These are phyloP conservation scores for Bipolaris bicolor DNA, from an alignment of 2,329 filamentous ascomycete genomes.

Conservation along the genomic window DNA sequence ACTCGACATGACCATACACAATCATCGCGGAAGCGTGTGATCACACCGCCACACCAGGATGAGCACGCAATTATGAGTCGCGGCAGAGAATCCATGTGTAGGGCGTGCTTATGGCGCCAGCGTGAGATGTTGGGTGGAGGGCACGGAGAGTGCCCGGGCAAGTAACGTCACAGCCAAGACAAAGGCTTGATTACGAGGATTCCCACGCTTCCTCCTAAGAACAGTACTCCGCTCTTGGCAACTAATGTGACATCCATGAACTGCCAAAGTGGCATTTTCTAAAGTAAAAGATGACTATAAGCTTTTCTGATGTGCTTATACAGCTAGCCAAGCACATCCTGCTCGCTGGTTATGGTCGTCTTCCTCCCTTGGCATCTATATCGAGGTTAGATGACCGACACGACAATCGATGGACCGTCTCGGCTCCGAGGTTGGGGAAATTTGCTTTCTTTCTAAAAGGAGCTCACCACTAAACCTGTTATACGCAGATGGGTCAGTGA, in stretches of 20 bases:
- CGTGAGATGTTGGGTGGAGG: constrained; percentile 3
- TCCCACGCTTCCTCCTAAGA: background rate
- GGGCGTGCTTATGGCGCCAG: background rate
- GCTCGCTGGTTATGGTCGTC: background rate
- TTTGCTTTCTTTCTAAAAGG: background rate
- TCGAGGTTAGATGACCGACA: background rate
- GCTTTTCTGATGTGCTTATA: background rate
- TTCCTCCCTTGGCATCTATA: background rate
- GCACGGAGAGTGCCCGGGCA: background rate
- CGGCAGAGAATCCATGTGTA: background rate
- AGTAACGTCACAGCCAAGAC: constrained; percentile 11
- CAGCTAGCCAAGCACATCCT: constrained; percentile 1
- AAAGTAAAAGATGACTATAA: background rate
- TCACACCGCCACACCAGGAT: background rate
- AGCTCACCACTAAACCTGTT: background rate
- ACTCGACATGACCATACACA: background rate
- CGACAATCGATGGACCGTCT: background rate
- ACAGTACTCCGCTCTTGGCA: background rate
- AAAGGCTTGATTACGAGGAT: constrained; percentile 15
- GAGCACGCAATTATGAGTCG: background rate
- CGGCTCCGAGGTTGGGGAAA: background rate
- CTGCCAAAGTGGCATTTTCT: no score
- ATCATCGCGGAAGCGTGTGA: background rate
- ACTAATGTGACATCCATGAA: background rate
- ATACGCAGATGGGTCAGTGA: background rate